Conservation (phyloP, 169 alveolate genomes). For the Plasmodium inui region DNA sequence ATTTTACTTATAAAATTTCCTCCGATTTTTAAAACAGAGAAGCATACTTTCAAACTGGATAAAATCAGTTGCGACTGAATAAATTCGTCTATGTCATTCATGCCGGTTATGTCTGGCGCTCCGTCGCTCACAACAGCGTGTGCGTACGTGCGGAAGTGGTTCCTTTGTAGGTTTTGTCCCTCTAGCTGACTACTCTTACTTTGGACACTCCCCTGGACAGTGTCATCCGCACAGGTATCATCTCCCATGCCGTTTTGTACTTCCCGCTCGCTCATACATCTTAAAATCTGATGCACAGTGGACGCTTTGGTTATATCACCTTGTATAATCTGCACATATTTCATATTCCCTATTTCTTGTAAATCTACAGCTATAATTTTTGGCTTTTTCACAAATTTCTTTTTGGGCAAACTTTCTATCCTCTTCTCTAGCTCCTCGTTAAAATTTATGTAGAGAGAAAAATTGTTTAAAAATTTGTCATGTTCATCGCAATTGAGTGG, state of each 20-base stretch:
- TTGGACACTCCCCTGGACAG: neutral
- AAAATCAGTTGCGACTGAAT: conserved; percentile 95
- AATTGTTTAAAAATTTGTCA: conserved; percentile 66
- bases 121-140: conserved; percentile 98
- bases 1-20: conserved; percentile 97
- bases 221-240: neutral
- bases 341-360: conserved; percentile 97
- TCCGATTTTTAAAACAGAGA: conserved; percentile 91
- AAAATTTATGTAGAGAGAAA: conserved; percentile 59
- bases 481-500: conserved; percentile 18
- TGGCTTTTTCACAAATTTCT: conserved; percentile 82
- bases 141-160: conserved; percentile 83
- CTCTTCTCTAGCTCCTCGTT: conserved; percentile 59
- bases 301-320: conserved; percentile 97
- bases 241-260: conserved; percentile 79
- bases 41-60: conserved; percentile 93
- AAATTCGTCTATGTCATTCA: conserved; percentile 93
- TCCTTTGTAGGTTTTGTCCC: neutral
- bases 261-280: conserved; percentile 85
- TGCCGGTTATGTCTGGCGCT: conserved; percentile 99
- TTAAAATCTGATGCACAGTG: conserved; percentile 88
- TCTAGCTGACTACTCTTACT: neutral
- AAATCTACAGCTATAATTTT: conserved; percentile 96
- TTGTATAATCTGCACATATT: conserved; percentile 92
- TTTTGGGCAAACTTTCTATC: conserved; percentile 49